phyloP scores from a whole-genome alignment of 192 early-diverging fungal genomes.

The Radiomyces spectabilis region DNA sequence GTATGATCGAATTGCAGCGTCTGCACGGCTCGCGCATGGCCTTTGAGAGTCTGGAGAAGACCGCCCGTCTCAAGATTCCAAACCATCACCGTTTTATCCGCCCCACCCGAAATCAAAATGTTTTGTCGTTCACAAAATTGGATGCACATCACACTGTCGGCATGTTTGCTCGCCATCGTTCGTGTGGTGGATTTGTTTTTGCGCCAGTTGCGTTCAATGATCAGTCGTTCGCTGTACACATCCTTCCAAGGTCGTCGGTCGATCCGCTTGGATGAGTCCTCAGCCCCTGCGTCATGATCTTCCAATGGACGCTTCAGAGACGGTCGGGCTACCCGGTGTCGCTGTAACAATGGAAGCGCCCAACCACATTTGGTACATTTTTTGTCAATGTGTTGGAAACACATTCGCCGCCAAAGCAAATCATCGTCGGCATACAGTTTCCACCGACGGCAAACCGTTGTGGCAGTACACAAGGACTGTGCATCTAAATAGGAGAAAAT shows the following conservation, averaged over 20 bases:
- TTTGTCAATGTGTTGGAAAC: slow-evolving; percentile 94
- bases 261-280: not conserved
- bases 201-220: slow-evolving; percentile 94
- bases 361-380: slow-evolving; percentile 95
- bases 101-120: slow-evolving; percentile 77
- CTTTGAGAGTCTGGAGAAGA: slow-evolving; percentile 63
- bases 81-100: slow-evolving; percentile 77
- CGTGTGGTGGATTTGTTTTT: slow-evolving; percentile 56
- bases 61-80: slow-evolving; percentile 82
- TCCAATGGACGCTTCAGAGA: not conserved
- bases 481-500: slow-evolving; percentile 90
- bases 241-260: slow-evolving; percentile 86
- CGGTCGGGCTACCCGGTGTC: slow-evolving; percentile 22
- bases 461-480: slow-evolving; percentile 78
- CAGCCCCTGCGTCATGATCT: not conserved
- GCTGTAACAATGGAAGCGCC: slow-evolving; percentile 79
- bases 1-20: slow-evolving; percentile 91
- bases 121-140: slow-evolving; percentile 71
- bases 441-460: slow-evolving; percentile 81
- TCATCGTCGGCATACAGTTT: slow-evolving; percentile 83
- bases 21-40: slow-evolving; percentile 79
- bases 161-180: slow-evolving; percentile 58
- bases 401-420: slow-evolving; percentile 94
- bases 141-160: slow-evolving; percentile 78
- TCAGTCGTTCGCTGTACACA: slow-evolving; percentile 87